These are phyloP conservation scores for Aegilops umbellulata DNA, from an alignment of 176 grass and related monocot genomes.

Conservation along the genomic window DNA sequence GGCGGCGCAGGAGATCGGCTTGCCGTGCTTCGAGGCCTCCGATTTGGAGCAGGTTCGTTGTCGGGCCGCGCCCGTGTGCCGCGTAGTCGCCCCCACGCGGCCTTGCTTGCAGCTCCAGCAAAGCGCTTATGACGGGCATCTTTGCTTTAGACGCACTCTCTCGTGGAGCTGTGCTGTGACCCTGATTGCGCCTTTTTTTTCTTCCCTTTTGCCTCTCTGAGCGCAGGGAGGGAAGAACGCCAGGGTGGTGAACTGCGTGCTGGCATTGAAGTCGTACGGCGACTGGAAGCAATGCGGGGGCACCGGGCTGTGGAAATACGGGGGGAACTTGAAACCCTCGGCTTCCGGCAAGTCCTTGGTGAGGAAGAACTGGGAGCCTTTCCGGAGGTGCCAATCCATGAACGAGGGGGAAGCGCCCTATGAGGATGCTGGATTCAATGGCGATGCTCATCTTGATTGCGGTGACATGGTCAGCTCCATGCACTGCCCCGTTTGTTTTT, in stretches of 20 bases:
- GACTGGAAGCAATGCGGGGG: slow-evolving; percentile 97
- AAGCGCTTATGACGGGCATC: slow-evolving; percentile 26
- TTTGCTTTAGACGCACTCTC: slow-evolving; percentile 38
- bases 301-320: slow-evolving; percentile 84
- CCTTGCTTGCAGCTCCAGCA: slow-evolving; percentile 47
- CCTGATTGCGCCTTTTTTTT: slow-evolving; percentile 35
- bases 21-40: slow-evolving; percentile 92
- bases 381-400: slow-evolving; percentile 73
- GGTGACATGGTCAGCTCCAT: slow-evolving; percentile 64
- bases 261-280: slow-evolving; percentile 83
- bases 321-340: slow-evolving; percentile 70
- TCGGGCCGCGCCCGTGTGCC: slow-evolving; percentile 2
- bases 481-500: background rate
- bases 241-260: slow-evolving; percentile 91
- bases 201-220: slow-evolving; percentile 24
- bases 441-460: slow-evolving; percentile 51
- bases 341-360: slow-evolving; percentile 64
- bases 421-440: slow-evolving; percentile 51
- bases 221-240: slow-evolving; percentile 96
- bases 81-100: background rate
- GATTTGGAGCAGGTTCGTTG: slow-evolving; percentile 91
- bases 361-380: slow-evolving; percentile 78
- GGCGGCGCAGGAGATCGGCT: slow-evolving; percentile 76
- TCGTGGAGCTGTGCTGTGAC: slow-evolving; percentile 30
- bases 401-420: slow-evolving; percentile 54